phyloP scores from a whole-genome alignment of 306 rosid genomes.

The Dalbergia cultrata region DNA sequence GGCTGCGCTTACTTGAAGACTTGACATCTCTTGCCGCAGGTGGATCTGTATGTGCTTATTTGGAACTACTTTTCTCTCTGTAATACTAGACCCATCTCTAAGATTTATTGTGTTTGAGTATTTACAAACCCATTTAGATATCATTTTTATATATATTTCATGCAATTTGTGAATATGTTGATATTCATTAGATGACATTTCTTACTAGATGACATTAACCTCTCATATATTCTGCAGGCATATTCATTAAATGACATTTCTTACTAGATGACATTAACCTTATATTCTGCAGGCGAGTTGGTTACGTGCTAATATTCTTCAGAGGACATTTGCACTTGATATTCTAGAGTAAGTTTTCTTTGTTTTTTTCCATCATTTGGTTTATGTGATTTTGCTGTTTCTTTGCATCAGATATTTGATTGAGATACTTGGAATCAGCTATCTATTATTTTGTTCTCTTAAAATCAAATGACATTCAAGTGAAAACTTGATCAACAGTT shows the following conservation, averaged over 20 bases:
- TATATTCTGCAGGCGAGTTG: conserved; percentile 77
- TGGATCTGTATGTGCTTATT: conserved; percentile 97
- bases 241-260: conserved; percentile 39
- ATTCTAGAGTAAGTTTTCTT: conserved; percentile 85
- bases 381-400: conserved; percentile 39
- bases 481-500: conserved; percentile 22
- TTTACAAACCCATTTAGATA: conserved; percentile 35
- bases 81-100: conserved; percentile 34
- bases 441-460: conserved; percentile 37
- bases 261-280: conserved; percentile 43
- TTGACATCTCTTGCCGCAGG: conserved; percentile 99
- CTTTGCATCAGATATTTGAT: conserved; percentile 26
- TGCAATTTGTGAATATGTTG: conserved; percentile 37
- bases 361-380: conserved; percentile 31
- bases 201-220: conserved; percentile 44
- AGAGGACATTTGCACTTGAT: conserved; percentile 91
- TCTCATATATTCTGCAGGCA: conserved; percentile 65
- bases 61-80: conserved; percentile 46
- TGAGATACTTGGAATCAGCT: conserved; percentile 23
- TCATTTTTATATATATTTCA: conserved; percentile 34
- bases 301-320: conserved; percentile 79
- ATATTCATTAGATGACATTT: conserved; percentile 40
- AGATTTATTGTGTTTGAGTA: conserved; percentile 37
- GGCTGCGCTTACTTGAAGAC: conserved; percentile 96
- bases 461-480: conserved; percentile 22